Evolutionary conservation across 2,329 filamentous ascomycete species (phyloP), one percentile per base, ranked within the genome.

Genomic region (Davidsoniella eucalypti): DNA sequence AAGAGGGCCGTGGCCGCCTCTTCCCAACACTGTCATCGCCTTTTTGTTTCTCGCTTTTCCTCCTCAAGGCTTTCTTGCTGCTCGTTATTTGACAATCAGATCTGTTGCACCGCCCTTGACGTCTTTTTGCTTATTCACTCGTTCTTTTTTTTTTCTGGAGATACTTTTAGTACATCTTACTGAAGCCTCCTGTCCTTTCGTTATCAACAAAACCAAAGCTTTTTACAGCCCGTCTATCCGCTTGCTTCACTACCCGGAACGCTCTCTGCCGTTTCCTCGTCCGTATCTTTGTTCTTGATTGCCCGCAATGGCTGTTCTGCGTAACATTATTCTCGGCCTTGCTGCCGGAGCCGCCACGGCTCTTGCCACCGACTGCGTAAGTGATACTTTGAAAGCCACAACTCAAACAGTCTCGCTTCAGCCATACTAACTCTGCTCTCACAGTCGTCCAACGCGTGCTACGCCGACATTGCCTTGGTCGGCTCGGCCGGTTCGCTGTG

Each of bases 401-500:
- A 40, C 43, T 16, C 12, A 44, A 44, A 37, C 8, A 9, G 8
- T 18, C 37, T 16, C 2, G 12, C n/a, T 14, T 29, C 9, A 33
- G 17, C 21, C 25, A 41, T 26, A 14, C 12, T 33, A 16, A 17
- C 17, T 45, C 2, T 45, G 8, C 21, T n/a, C 2, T 18, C 3
- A 36, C 29, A 51, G 49, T 23, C 42, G 5, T 36, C 39, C 18
- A 45, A 51, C 25, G 16, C 49, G 43, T 51, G 49, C 49, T 47
- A 45, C 38, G 23, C 57, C 33, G 55, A 54, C 6, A 53, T 58
- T 36, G 60, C 60, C 41, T 56, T 56, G 33, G 48, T 29, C 6
- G 64, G 63, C 56, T 65, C 63, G 55, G 48, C 59, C 14, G 56
- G 56, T 1, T 66, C 58, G 54, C 59, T 67, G 44, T 48, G 58